These are phyloP conservation scores for Oropetium thomaeum DNA, from an alignment of 176 grass and related monocot species.

Conservation along the genomic window DNA sequence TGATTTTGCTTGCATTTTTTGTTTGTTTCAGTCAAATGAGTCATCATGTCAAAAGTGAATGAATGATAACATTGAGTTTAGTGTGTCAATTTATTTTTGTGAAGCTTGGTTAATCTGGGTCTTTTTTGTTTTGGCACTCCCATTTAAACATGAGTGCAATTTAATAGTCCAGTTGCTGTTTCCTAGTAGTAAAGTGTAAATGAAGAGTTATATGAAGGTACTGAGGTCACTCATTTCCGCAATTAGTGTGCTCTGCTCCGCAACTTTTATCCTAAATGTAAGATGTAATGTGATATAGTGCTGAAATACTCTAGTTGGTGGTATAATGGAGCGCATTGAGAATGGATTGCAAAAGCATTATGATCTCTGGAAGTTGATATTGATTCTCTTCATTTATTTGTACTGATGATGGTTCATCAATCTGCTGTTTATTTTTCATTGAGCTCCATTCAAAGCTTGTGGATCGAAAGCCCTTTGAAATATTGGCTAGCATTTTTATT, in stretches of 20 bases:
- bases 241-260: neutral
- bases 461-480: neutral
- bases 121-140: neutral
- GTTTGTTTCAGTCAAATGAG: conserved; percentile 2
- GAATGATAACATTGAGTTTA: neutral
- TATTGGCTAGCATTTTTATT: neutral
- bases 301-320: neutral
- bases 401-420: neutral
- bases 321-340: neutral
- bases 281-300: conserved; percentile 4
- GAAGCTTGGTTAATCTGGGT: neutral
- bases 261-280: neutral
- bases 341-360: conserved; percentile 16
- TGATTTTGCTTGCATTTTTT: neutral
- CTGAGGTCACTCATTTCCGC: neutral
- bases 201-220: neutral
- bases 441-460: conserved; percentile 14
- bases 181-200: neutral
- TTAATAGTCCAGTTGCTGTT: neutral
- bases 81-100: neutral
- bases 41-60: neutral
- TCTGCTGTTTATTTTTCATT: neutral
- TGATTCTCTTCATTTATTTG: neutral
- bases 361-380: neutral
- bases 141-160: neutral